Conservation (phyloP, 2,329 filamentous ascomycete species). For the Cordyceps cicadae region DNA sequence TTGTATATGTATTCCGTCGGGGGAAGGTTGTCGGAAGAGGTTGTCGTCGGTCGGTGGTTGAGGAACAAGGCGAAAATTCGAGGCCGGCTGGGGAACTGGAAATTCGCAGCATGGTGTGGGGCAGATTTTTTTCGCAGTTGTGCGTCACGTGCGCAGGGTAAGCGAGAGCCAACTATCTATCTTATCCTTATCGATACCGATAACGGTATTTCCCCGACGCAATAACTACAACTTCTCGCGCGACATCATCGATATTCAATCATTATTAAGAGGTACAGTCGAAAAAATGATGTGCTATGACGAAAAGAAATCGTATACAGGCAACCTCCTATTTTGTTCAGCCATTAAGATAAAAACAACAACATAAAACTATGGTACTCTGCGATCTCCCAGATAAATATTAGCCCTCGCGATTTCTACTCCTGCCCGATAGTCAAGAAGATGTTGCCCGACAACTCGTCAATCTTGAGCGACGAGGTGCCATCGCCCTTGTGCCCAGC, state of each 20-base stretch:
- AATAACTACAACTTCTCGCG: too few relatives aligned
- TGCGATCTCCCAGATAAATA: too few relatives aligned
- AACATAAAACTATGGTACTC: too few relatives aligned
- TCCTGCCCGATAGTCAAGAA: constrained; percentile 1
- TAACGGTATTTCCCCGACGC: too few relatives aligned
- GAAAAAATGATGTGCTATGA: too few relatives aligned
- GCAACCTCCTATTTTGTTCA: too few relatives aligned
- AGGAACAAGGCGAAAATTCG: constrained; percentile 15
- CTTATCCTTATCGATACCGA: not conserved
- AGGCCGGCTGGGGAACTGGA: not conserved
- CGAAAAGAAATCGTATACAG: too few relatives aligned
- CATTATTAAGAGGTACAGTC: too few relatives aligned
- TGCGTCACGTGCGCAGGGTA: constrained; percentile 22
- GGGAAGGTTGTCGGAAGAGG: constrained; percentile 18
- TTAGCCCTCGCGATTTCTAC: not conserved
- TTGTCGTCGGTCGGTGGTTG: constrained; percentile 23
- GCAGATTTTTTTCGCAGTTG: constrained; percentile 14
- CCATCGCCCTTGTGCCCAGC: constrained; percentile 10
- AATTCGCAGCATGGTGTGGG: constrained; percentile 11
- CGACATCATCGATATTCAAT: too few relatives aligned
- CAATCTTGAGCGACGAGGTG: constrained; percentile 4
- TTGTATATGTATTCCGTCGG: constrained; percentile 27
- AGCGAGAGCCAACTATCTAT: constrained; percentile 10
- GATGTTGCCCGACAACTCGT: constrained; percentile 10
- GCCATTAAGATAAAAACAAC: too few relatives aligned